Base-by-base conservation (phyloP, 805 yeast genomes). In the Isabelozyma rhagii region DNA sequence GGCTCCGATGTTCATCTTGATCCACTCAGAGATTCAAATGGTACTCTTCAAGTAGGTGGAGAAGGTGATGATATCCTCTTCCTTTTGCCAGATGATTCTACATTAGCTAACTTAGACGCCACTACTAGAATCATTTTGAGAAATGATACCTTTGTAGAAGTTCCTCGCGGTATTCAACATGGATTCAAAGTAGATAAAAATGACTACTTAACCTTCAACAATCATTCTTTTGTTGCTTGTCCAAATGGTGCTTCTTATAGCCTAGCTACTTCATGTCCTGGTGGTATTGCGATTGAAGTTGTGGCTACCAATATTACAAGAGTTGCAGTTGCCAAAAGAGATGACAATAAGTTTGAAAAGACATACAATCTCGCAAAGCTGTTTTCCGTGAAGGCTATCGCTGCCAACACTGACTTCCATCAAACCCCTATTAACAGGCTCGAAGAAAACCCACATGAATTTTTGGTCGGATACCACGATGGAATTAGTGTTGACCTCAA, bases 41-140 rank as follows among this genome's bases (percentile, higher is more conserved):
- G 41, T 11, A 17, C 41, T 7, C 14, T 39, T 8, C 21, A 39
- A 14, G 41, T 39, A 11, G 41, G 41, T 39, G 41, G 41, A 9
- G 17, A 14, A 11, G 41, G 41, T 11, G 17, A 14, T 11, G 21
- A 14, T 2, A 17, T 39, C 21, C 15, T 14, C 17, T 39, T 39
- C 41, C 21, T 39, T n/a, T 13, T 39, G 13, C 5, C 17, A 8
- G 41, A 39, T 14, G 41, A 14, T 39, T 14, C 17, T 7, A 17
- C 36, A 5, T 31, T 31, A 13, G 36, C 36, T 13, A 31, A 31
- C 36, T 31, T 31, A 8, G 62, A 59, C 50, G 39, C 47, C 15
- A 41, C 64, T 39, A 51, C 39, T 40, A 47, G 41, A 40, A 44
- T 31, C 7, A 13, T 31, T 1, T 13, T 31, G n/a, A 31, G 10